A percentile compares a stretch with the other conserved stretches of the same genome.
Conservation (phyloP, 805 yeast genomes). For the Candida methanosorbosa region DNA sequence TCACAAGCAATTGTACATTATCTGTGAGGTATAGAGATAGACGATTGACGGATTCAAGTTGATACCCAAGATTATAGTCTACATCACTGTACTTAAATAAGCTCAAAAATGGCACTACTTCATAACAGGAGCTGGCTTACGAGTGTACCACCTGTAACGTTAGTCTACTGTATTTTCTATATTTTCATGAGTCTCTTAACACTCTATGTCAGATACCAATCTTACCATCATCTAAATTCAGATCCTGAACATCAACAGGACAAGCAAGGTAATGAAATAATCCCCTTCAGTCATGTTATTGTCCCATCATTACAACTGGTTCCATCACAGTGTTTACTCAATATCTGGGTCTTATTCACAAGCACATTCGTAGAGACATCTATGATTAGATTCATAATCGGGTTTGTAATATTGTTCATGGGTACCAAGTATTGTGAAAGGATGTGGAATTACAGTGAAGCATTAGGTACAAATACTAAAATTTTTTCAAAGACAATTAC, state of each 20-base stretch:
- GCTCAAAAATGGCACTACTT: no score
- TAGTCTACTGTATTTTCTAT: no score
- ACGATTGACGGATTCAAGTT: no score
- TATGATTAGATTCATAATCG: conserved; percentile 33
- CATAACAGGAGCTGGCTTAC: no score
- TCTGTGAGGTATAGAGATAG: no score
- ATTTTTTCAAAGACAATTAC: conserved; percentile 33
- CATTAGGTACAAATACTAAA: conserved; percentile 7
- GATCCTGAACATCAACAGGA: conserved; percentile 1
- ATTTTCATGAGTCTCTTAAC: no score
- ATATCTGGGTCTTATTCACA: conserved; percentile 59
- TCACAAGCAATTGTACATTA: no score
- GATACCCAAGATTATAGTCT: no score
- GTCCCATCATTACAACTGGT: conserved; percentile 58
- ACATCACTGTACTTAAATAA: no score
- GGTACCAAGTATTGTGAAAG: conserved; percentile 40
- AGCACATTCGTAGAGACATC: conserved; percentile 59
- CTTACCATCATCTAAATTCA: not conserved
- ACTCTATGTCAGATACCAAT: no score
- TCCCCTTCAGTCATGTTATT: conserved; percentile 33
- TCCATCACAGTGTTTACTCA: conserved; percentile 42
- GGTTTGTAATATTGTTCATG: conserved; percentile 27
- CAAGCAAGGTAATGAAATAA: conserved; percentile 19
- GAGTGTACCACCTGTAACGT: no score
- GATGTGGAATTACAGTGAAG: conserved; percentile 31